Conservation (phyloP, 2,329 filamentous ascomycete genomes). For the Plectosphaerella cucumerina region DNA sequence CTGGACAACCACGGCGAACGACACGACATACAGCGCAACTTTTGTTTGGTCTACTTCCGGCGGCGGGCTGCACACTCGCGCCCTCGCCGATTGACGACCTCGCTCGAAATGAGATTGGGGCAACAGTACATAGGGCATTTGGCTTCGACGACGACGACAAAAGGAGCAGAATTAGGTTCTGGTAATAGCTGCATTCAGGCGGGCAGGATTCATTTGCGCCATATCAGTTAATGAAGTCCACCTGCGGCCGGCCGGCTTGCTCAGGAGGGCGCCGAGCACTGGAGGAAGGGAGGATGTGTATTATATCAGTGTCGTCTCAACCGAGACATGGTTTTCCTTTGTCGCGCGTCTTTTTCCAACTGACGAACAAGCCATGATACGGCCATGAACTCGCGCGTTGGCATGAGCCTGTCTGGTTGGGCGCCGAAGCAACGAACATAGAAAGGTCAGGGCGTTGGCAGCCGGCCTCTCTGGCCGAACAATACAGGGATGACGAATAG, state of each 20-base stretch:
- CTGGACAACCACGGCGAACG: slow-evolving; percentile 11
- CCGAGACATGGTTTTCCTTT: slow-evolving; percentile 7
- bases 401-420: slow-evolving; percentile 2
- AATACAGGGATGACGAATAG: slow-evolving; percentile 12
- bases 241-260: not conserved
- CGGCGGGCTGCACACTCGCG: slow-evolving; percentile 9
- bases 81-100: slow-evolving; percentile 13
- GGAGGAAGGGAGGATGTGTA: not conserved
- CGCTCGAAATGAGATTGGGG: slow-evolving; percentile 2
- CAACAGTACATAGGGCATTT: slow-evolving; percentile 13
- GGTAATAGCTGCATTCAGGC: slow-evolving; percentile 14
- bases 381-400: not conserved
- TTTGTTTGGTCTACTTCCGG: slow-evolving; percentile 8
- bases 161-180: slow-evolving; percentile 9
- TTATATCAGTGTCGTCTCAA: not conserved
- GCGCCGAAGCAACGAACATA: slow-evolving; percentile 14
- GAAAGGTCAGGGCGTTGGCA: slow-evolving; percentile 9
- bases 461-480: slow-evolving; percentile 4
- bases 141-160: slow-evolving; percentile 3
- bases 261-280: not conserved
- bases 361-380: not conserved
- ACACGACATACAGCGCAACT: slow-evolving; percentile 8
- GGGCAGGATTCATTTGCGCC: slow-evolving; percentile 1
- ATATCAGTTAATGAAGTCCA: slow-evolving; percentile 2
- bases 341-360: not conserved